Conservation (phyloP, 2,329 filamentous ascomycete genomes). For the Rutstroemia sp. region DNA sequence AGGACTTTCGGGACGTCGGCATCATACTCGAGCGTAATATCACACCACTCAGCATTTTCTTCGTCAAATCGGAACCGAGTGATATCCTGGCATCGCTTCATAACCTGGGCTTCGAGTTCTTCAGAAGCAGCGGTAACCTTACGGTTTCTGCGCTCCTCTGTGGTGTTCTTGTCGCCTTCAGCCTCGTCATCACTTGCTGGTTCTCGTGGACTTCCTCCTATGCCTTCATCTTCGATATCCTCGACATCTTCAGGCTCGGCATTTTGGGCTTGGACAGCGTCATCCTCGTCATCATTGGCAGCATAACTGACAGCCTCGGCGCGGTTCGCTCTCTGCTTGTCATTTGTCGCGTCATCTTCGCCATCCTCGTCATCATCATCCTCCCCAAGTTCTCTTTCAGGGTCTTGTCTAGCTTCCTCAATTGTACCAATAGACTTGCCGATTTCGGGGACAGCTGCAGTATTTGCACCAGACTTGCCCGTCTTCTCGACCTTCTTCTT, state of each 20-base stretch:
- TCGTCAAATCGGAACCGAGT: conserved; percentile 76
- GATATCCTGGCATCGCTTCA: conserved; percentile 57
- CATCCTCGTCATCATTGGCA: conserved; percentile 86
- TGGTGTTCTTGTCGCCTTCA: conserved; percentile 29
- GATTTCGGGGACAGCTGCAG: conserved; percentile 70
- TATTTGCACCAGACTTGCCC: conserved; percentile 46
- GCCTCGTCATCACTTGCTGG: conserved; percentile 29
- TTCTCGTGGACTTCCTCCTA: conserved; percentile 41
- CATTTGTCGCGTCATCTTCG: conserved; percentile 69
- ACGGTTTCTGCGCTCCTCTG: conserved; percentile 13
- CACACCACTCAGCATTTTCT: conserved; percentile 63
- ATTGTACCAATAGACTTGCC: conserved; percentile 53
- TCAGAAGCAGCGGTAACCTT: conserved; percentile 19
- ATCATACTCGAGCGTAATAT: conserved; percentile 77
- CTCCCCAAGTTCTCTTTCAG: conserved; percentile 33
- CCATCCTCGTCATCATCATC: conserved; percentile 50
- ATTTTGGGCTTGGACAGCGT: conserved; percentile 58
- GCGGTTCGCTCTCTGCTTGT: conserved; percentile 69
- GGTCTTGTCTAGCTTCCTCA: conserved; percentile 40
- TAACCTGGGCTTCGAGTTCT: conserved; percentile 55
- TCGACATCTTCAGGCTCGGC: conserved; percentile 47
- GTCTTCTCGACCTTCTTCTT: conserved; percentile 65
- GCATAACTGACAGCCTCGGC: conserved; percentile 82
- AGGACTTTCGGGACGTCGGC: conserved; percentile 79
- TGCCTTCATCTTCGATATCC: conserved; percentile 44